Conservation (phyloP, 2,329 filamentous ascomycete species). For the Penicillium verrucosum region DNA sequence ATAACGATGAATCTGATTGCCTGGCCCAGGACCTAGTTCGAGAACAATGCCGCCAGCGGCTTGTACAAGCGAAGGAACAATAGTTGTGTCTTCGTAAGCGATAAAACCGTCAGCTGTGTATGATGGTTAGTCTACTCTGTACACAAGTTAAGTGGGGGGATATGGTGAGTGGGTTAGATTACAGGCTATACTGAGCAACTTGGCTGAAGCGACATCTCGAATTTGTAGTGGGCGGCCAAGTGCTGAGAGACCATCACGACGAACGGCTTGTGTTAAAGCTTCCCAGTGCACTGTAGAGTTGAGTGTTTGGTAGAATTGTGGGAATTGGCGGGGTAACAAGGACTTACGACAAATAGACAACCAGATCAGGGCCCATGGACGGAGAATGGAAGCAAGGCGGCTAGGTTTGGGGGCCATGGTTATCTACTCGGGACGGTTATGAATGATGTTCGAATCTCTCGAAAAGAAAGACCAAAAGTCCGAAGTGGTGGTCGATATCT, state of each 20-base stretch:
- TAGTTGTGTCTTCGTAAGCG: slow-evolving; percentile 35
- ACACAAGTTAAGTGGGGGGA: background rate
- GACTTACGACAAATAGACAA: slow-evolving; percentile 13
- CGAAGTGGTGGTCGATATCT: background rate
- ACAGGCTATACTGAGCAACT: slow-evolving; percentile 19
- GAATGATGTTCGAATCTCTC: background rate
- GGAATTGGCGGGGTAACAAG: background rate
- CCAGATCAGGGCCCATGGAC: slow-evolving; percentile 18
- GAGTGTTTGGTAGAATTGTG: background rate
- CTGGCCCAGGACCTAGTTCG: slow-evolving; percentile 46
- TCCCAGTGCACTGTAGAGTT: slow-evolving; percentile 18
- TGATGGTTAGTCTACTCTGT: background rate
- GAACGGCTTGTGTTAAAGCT: slow-evolving; percentile 16
- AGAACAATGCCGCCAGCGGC: slow-evolving; percentile 39
- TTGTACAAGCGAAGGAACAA: slow-evolving; percentile 31
- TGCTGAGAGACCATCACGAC: slow-evolving; percentile 15
- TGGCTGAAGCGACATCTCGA: slow-evolving; percentile 19
- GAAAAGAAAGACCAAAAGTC: background rate
- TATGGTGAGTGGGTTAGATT: background rate
- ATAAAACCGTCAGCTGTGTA: slow-evolving; percentile 27
- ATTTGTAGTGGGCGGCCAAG: slow-evolving; percentile 11
- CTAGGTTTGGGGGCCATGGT: slow-evolving; percentile 3
- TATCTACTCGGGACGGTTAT: background rate
- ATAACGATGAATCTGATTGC: slow-evolving; percentile 45
- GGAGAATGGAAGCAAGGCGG: slow-evolving; percentile 12